These are phyloP conservation scores for Aegilops speltoides DNA, from an alignment of 176 grass and related monocot species.

Conservation along the genomic window DNA sequence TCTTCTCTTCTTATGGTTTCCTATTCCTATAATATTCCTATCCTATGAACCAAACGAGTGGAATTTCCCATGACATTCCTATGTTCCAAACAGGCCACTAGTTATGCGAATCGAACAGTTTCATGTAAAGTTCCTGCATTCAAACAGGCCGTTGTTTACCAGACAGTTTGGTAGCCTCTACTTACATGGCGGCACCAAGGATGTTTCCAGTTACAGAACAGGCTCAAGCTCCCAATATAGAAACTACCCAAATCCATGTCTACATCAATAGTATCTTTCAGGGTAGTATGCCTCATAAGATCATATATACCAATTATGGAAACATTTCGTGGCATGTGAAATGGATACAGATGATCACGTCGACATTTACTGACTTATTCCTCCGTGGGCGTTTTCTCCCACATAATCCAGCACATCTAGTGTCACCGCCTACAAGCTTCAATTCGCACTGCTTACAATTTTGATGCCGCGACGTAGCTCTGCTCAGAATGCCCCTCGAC, in stretches of 20 bases:
- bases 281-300: not conserved
- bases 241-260: not conserved
- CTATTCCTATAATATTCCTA: too few species aligned
- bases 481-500: not conserved
- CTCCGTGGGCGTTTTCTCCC: not conserved
- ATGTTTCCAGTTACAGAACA: not conserved
- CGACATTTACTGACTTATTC: not conserved
- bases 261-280: not conserved
- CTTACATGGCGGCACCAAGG: not conserved
- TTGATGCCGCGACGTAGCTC: conserved; percentile 23
- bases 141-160: not conserved
- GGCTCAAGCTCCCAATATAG: not conserved
- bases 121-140: not conserved
- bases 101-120: not conserved
- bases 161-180: not conserved
- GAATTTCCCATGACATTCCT: not conserved
- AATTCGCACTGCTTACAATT: conserved; percentile 37
- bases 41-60: too few species aligned
- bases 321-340: not conserved
- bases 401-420: not conserved
- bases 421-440: not conserved
- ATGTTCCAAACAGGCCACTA: not conserved
- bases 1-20: too few species aligned
- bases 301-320: not conserved
- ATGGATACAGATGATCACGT: not conserved